phyloP scores from a whole-genome alignment of 2,329 filamentous ascomycete species.

The Neonectria ditissima region DNA sequence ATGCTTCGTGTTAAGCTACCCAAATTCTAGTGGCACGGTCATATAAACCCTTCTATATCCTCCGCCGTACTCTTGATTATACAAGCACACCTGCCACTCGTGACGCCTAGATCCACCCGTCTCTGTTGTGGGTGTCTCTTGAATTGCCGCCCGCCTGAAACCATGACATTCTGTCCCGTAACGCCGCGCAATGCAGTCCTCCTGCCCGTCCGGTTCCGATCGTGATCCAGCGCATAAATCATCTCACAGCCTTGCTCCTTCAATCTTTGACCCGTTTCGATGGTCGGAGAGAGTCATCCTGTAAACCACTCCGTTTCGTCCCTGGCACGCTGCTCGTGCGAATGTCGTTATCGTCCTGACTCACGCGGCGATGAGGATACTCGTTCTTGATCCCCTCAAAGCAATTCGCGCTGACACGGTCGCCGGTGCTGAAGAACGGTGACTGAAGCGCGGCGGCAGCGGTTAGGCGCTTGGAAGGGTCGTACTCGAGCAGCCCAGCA shows the following conservation, averaged over 20 bases:
- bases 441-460: slow-evolving; percentile 91
- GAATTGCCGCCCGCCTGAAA: slow-evolving; percentile 13
- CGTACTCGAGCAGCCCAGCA: slow-evolving; percentile 87
- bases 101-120: slow-evolving; percentile 35
- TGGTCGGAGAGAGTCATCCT: slow-evolving; percentile 80
- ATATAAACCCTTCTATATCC: background rate
- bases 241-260: background rate
- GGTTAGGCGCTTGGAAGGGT: slow-evolving; percentile 88
- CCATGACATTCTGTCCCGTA: slow-evolving; percentile 17
- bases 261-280: slow-evolving; percentile 72
- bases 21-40: too few species aligned
- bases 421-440: slow-evolving; percentile 84
- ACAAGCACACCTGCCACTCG: background rate
- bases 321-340: slow-evolving; percentile 89
- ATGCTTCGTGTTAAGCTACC: background rate
- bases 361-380: slow-evolving; percentile 91
- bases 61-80: slow-evolving; percentile 5
- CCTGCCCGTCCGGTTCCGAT: background rate
- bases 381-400: slow-evolving; percentile 91
- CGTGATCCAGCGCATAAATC: slow-evolving; percentile 4
- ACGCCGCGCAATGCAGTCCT: slow-evolving; percentile 32
- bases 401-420: slow-evolving; percentile 82
- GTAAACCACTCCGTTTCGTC: slow-evolving; percentile 87
- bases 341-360: slow-evolving; percentile 96
- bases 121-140: background rate